Conservation (phyloP, 2,329 filamentous ascomycete genomes). For the Sporothrix mexicana region DNA sequence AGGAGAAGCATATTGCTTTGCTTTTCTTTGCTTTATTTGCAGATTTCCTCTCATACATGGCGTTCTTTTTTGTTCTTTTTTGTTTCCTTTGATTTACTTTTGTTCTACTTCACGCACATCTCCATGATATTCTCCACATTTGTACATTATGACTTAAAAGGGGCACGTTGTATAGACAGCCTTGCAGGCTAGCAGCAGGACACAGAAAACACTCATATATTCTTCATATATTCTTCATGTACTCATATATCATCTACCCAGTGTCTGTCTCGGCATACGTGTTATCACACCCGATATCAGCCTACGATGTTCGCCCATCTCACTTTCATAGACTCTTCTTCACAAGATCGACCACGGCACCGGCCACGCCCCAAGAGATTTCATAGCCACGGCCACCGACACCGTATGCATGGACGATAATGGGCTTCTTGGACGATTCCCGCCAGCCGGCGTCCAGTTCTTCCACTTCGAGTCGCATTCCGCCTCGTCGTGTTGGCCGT, state of each 20-base stretch:
- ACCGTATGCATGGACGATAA: constrained; percentile 63
- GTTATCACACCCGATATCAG: neutral
- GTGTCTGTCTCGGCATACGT: no score
- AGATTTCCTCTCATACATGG: constrained; percentile 26
- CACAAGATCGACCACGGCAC: constrained; percentile 54
- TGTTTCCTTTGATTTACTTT: neutral
- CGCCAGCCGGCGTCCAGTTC: constrained; percentile 38
- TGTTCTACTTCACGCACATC: constrained; percentile 13
- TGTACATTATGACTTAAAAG: constrained; percentile 28
- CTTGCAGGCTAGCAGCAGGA: neutral
- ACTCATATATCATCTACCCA: neutral
- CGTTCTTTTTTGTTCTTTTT: constrained; percentile 25
- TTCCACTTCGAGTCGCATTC: constrained; percentile 61
- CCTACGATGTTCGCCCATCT: neutral
- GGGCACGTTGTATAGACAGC: constrained; percentile 19
- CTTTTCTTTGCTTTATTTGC: neutral
- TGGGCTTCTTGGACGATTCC: neutral
- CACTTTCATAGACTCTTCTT: constrained; percentile 22
- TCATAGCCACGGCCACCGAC: constrained; percentile 67
- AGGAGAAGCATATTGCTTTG: neutral
- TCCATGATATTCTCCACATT: constrained; percentile 12
- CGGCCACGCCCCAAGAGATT: constrained; percentile 64
- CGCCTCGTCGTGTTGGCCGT: constrained; percentile 53
- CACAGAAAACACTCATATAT: constrained; percentile 27
- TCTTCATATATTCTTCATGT: constrained; percentile 15